phyloP scores from a whole-genome alignment of 108 stramenopile genomes.

The Nitzschia sp. region DNA sequence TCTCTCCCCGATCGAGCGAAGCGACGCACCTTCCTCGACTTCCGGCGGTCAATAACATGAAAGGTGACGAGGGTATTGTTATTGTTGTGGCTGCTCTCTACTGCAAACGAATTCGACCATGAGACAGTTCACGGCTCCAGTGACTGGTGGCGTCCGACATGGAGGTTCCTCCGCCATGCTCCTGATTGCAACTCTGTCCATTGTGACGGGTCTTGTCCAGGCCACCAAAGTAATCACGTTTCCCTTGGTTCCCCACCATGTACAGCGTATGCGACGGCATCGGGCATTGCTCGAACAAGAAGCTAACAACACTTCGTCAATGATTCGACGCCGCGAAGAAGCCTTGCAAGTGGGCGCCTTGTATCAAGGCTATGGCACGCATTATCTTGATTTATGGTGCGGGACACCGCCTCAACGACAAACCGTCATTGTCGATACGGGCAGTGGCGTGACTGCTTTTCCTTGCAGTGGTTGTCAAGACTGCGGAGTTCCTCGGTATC shows the following conservation, averaged over 20 bases:
- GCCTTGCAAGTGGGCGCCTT: conserved; percentile 43
- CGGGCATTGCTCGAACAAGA: neutral
- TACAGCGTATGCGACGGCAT: conserved; percentile 30
- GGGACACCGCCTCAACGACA: conserved; percentile 90
- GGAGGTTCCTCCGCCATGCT: no score
- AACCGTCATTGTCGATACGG: conserved; percentile 94
- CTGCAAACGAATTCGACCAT: no score
- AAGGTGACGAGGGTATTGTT: no score
- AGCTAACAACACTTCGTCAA: conserved; percentile 1
- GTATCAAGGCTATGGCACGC: conserved; percentile 88
- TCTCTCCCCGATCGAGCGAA: no score
- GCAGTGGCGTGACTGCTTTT: conserved; percentile 83
- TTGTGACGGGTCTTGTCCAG: no score
- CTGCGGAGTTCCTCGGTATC: conserved; percentile 68
- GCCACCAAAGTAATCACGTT: conserved; percentile 9
- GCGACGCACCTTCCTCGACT: no score
- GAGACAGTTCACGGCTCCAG: no score
- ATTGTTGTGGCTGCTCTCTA: no score
- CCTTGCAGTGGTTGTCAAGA: conserved; percentile 79
- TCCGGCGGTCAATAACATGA: no score
- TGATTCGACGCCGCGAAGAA: conserved; percentile 18
- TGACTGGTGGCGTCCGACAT: no score
- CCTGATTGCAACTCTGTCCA: no score
- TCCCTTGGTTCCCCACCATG: conserved; percentile 54
- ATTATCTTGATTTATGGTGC: conserved; percentile 85